A percentile compares a stretch with the other conserved stretches of the same genome.
These are phyloP conservation scores for Betula pendula DNA, from an alignment of 306 rosid genomes.

Conservation along the genomic window DNA sequence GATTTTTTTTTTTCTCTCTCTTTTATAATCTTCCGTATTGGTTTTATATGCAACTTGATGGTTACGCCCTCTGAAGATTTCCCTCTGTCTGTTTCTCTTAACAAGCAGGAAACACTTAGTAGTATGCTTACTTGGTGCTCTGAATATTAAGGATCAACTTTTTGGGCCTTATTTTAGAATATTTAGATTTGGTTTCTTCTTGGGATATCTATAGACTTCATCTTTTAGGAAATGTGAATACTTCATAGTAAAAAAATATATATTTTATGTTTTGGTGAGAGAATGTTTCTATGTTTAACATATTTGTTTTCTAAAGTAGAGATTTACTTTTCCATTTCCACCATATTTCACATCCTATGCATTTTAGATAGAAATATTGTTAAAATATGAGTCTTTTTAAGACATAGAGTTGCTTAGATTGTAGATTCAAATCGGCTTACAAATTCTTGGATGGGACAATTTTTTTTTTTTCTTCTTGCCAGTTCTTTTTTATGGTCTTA, in stretches of 20 bases:
- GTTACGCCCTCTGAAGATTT: background rate
- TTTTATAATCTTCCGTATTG: background rate
- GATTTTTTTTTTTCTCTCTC: background rate
- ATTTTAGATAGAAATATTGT: conserved; percentile 2
- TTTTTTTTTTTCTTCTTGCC: conserved; percentile 6
- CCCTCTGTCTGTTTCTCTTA: background rate
- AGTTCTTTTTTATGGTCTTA: conserved; percentile 19
- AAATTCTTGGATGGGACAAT: background rate
- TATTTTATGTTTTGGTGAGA: background rate
- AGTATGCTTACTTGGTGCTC: background rate
- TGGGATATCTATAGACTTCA: background rate
- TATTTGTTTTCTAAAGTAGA: conserved; percentile 2
- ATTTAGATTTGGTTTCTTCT: background rate
- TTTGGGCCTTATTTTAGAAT: background rate
- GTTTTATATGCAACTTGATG: background rate
- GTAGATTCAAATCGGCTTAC: conserved; percentile 3
- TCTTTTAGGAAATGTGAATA: background rate
- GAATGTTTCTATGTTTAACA: conserved; percentile 19
- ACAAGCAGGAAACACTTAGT: background rate
- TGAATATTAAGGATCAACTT: background rate
- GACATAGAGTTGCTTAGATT: conserved; percentile 9
- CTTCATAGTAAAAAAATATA: background rate
- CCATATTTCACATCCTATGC: background rate
- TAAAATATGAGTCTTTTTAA: conserved; percentile 8
- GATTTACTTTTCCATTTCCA: conserved; percentile 6